A percentile compares a stretch with the other conserved stretches of the same genome.
These are phyloP conservation scores for Claviceps digitariae DNA, from an alignment of 2,329 filamentous ascomycete species.

Conservation along the genomic window DNA sequence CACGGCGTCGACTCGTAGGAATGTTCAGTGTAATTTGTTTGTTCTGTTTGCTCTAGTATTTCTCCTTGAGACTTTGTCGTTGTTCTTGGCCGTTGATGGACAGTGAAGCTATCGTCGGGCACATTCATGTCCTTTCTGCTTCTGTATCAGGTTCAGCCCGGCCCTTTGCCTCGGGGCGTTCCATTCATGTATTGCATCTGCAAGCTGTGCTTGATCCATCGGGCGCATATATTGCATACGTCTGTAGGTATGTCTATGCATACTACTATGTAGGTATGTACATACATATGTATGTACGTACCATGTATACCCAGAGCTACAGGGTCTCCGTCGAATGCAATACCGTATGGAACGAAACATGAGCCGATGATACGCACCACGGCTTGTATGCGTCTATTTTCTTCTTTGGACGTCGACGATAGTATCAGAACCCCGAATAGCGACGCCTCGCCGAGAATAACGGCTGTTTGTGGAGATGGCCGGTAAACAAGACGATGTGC, in stretches of 20 bases:
- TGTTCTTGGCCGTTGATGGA: neutral
- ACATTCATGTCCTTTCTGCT: neutral
- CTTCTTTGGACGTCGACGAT: neutral
- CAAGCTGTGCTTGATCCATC: neutral
- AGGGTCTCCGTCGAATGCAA: neutral
- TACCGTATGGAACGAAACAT: neutral
- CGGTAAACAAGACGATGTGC: neutral
- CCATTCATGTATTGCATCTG: neutral
- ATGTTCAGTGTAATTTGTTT: neutral
- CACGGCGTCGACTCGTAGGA: neutral
- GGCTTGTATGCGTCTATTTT: neutral
- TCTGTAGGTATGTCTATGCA: no score
- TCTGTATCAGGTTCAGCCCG: neutral
- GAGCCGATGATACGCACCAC: neutral
- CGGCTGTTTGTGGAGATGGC: neutral
- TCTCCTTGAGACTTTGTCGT: neutral
- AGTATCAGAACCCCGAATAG: neutral
- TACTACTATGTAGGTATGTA: no score
- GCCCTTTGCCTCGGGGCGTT: neutral
- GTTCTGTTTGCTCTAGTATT: neutral
- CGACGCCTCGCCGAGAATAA: neutral
- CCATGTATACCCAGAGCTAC: neutral
- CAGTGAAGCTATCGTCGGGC: neutral
- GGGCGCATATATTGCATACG: neutral
- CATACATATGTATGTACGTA: neutral